Evolutionary conservation across 78 protist genomes (phyloP), one percentile per base, ranked within the genome.

Genomic region (Creolimax fragrantissima): DNA sequence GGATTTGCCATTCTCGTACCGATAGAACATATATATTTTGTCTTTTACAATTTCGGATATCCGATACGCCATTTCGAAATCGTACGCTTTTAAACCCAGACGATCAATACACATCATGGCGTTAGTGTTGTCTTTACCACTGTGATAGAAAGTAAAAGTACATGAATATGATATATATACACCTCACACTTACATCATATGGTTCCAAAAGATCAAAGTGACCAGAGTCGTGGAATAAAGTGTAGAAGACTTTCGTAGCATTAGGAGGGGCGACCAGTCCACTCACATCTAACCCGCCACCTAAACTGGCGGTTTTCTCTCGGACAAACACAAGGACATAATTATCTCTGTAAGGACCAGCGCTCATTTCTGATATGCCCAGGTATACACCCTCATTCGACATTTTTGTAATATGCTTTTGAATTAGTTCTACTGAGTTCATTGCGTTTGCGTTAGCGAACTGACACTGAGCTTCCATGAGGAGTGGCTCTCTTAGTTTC

Each of bases 121-220:
- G n/a, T n/a, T n/a, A n/a, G n/a, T n/a, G n/a, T n/a, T n/a, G n/a
- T n/a, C n/a, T n/a, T n/a, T n/a, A n/a, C n/a, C n/a, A n/a, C n/a
- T n/a, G n/a, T n/a, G n/a, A n/a, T n/a, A n/a, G n/a, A n/a, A n/a
- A n/a, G n/a, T n/a, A n/a, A n/a, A n/a, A n/a, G n/a, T n/a, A n/a
- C n/a, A n/a, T n/a, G n/a, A n/a, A n/a, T n/a, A n/a, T n/a, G n/a
- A n/a, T n/a, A n/a, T n/a, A n/a, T n/a, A n/a, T n/a, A n/a, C n/a
- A n/a, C n/a, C n/a, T 17, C 86, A 83, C 0, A 24, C 86, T 11
- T 6, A 83, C 35, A 24, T 36, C 44, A 24, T 35, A 5, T 6
- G 86, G 41, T 35, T 90, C 92, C 42, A 90, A 42, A 35, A 90
- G 81, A 7, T 90, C 92, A 42, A 90, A 90, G 83, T 90, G 92